Conservation (phyloP, 164 flowering plant genomes). For the Litsea cubeba region DNA sequence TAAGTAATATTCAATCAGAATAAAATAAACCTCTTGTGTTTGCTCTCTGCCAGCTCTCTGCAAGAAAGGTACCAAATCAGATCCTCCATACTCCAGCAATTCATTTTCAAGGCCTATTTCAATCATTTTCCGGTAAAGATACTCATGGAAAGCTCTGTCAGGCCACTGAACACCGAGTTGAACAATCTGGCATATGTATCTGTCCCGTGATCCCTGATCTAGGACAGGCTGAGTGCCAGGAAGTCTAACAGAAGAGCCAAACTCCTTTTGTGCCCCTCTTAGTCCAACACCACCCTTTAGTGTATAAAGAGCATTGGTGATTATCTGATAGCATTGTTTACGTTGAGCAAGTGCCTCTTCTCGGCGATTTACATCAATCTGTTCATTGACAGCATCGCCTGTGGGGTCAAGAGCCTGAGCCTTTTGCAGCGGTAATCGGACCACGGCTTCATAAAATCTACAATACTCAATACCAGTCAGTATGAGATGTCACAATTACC, state of each 20-base stretch:
- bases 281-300: slow-evolving; percentile 56
- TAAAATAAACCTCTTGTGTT: slow-evolving; percentile 45
- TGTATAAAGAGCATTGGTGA: slow-evolving; percentile 64
- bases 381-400: slow-evolving; percentile 91
- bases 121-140: slow-evolving; percentile 78
- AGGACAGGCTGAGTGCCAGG: slow-evolving; percentile 36
- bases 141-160: slow-evolving; percentile 83
- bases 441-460: slow-evolving; percentile 99
- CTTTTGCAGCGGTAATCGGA: slow-evolving; percentile 84
- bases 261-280: slow-evolving; percentile 38
- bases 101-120: slow-evolving; percentile 88
- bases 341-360: slow-evolving; percentile 71
- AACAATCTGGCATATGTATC: slow-evolving; percentile 79
- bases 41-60: slow-evolving; percentile 75
- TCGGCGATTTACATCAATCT: slow-evolving; percentile 64
- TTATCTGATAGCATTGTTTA: slow-evolving; percentile 81
- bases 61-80: slow-evolving; percentile 91
- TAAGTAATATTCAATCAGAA: slow-evolving; percentile 1
- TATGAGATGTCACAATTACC: slow-evolving; percentile 1
- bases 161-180: slow-evolving; percentile 92
- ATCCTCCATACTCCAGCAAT: slow-evolving; percentile 90
- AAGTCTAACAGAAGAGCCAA: slow-evolving; percentile 59
- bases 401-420: slow-evolving; percentile 91
- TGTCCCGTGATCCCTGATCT: slow-evolving; percentile 60
- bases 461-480: slow-evolving; percentile 10